Conservation (phyloP, 768 basidiomycete genomes). For the Kwoniella sp. region DNA sequence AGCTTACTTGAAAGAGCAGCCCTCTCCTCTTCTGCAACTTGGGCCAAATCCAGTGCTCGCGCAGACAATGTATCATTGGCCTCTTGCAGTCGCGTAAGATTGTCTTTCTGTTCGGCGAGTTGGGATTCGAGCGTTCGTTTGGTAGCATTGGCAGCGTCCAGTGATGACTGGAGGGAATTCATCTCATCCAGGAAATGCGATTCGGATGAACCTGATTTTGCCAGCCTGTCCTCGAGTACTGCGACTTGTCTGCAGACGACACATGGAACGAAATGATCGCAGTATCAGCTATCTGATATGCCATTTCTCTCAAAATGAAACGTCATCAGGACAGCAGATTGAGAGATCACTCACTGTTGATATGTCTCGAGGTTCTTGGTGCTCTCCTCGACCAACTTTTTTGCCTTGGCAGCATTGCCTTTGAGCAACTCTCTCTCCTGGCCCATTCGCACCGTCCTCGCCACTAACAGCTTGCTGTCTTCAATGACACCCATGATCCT, state of each 20-base stretch:
- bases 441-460: constrained; percentile 78
- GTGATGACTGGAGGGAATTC: constrained; percentile 45
- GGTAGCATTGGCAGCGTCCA: constrained; percentile 35
- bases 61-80: constrained; percentile 78
- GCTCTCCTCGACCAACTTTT: constrained; percentile 84
- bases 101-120: constrained; percentile 69
- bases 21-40: constrained; percentile 62
- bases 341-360: constrained; percentile 62
- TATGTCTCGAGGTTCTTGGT: constrained; percentile 79
- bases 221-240: constrained; percentile 49
- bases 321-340: not conserved
- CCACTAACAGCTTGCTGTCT: constrained; percentile 81
- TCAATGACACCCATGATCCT: constrained; percentile 78
- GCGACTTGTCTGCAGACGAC: constrained; percentile 47
- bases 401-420: constrained; percentile 86
- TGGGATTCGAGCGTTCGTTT: constrained; percentile 46
- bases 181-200: constrained; percentile 50
- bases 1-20: constrained; percentile 61
- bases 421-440: constrained; percentile 88
- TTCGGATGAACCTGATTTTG: constrained; percentile 45
- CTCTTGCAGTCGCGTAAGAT: constrained; percentile 70
- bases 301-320: not conserved
- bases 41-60: constrained; percentile 69
- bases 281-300: too few species aligned
- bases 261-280: not conserved